A percentile compares a stretch with the other conserved stretches of the same genome.
phyloP scores from a whole-genome alignment of 192 early-diverging fungal genomes.

The Mortierella hygrophila region DNA sequence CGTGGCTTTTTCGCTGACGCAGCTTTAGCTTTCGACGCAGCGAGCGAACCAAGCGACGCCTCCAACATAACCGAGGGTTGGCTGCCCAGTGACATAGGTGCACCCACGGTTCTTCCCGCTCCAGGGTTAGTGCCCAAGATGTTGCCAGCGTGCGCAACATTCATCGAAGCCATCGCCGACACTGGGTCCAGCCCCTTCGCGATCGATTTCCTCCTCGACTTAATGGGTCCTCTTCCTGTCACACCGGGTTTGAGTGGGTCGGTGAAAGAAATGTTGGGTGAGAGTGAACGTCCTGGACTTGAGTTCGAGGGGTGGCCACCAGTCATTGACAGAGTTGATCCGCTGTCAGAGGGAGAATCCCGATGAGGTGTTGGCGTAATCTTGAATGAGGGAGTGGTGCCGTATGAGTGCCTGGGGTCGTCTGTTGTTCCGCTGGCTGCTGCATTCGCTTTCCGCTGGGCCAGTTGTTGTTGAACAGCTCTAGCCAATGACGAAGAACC shows the following conservation, averaged over 20 bases:
- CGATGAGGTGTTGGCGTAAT: constrained; percentile 8
- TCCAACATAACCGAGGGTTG: constrained; percentile 13
- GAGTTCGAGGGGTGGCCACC: constrained; percentile 7
- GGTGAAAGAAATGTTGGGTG: constrained; percentile 31
- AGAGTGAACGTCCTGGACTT: constrained; percentile 31
- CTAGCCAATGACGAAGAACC: constrained; percentile 66
- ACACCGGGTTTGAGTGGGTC: constrained; percentile 43
- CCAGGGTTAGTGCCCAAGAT: constrained; percentile 30
- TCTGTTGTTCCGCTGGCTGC: constrained; percentile 24
- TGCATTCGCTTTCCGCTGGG: constrained; percentile 47
- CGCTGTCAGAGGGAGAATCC: not conserved
- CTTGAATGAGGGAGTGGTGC: constrained; percentile 17
- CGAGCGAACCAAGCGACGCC: constrained; percentile 20
- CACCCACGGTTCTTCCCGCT: not conserved
- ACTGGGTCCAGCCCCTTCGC: constrained; percentile 47
- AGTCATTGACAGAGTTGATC: constrained; percentile 10
- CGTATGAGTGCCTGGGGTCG: constrained; percentile 17
- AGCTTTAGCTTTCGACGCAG: constrained; percentile 24
- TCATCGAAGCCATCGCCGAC: constrained; percentile 24
- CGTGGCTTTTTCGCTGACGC: constrained; percentile 37
- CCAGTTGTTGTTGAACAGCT: constrained; percentile 67
- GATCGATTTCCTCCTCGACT: constrained; percentile 51
- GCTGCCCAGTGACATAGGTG: not conserved
- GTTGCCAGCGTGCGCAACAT: constrained; percentile 17
- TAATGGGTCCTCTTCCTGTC: constrained; percentile 49